Conservation (phyloP, 495 filamentous ascomycete genomes). For the Parmelia sp. region DNA sequence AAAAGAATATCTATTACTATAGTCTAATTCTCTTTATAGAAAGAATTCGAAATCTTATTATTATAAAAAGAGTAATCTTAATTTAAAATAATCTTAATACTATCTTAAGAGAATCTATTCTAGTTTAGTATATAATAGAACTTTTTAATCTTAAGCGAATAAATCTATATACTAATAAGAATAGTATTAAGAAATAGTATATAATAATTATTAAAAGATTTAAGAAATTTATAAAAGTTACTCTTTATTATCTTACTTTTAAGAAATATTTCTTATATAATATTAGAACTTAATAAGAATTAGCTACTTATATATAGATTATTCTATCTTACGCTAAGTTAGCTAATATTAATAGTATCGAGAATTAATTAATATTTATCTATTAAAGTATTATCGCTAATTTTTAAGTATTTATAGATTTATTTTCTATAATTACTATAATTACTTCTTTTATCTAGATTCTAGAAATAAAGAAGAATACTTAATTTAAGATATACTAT, state of each 20-base stretch:
- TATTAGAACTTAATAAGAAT: slow-evolving; percentile 6
- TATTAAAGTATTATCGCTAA: too few relatives aligned
- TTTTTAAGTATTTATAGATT: too few relatives aligned
- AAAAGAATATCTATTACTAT: slow-evolving; percentile 11
- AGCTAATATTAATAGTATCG: too few relatives aligned
- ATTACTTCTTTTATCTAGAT: too few relatives aligned
- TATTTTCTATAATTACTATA: too few relatives aligned
- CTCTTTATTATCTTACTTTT: background rate
- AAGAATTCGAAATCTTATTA: background rate
- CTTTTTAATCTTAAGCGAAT: slow-evolving; percentile 2
- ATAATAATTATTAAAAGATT: too few relatives aligned
- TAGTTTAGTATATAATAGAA: background rate
- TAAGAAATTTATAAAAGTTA: background rate
- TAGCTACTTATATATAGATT: background rate
- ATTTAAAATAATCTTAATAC: slow-evolving; percentile 4
- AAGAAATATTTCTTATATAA: background rate
- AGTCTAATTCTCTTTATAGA: background rate
- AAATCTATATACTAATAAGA: background rate
- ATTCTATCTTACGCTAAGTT: background rate
- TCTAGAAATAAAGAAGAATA: too few relatives aligned
- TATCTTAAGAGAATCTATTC: background rate
- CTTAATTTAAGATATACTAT: too few relatives aligned
- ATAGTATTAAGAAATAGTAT: background rate
- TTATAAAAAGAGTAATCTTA: background rate
- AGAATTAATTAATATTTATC: too few relatives aligned